Evolutionary conservation across 2,329 filamentous ascomycete genomes (phyloP).

Genomic region (Akanthomyces muscarius): DNA sequence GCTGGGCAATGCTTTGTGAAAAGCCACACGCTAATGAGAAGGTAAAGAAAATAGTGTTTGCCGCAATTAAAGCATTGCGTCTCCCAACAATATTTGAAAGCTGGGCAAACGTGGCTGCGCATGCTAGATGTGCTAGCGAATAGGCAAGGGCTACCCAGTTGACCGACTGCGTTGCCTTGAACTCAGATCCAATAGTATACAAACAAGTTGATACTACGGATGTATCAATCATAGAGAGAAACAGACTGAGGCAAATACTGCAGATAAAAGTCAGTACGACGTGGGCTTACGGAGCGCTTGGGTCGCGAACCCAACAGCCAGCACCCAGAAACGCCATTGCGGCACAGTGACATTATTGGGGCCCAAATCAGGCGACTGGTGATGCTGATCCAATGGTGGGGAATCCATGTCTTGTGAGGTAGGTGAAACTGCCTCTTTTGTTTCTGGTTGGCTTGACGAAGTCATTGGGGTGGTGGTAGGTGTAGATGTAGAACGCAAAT

Average conservation of each 20-base stretch:
- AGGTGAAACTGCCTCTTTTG: not conserved
- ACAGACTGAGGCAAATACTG: slow-evolving; percentile 49
- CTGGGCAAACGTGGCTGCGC: slow-evolving; percentile 51
- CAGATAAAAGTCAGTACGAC: not conserved
- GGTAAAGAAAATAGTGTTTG: slow-evolving; percentile 51
- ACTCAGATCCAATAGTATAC: slow-evolving; percentile 51
- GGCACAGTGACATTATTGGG: not conserved
- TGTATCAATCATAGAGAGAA: slow-evolving; percentile 54
- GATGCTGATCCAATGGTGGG: not conserved
- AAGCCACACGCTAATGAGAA: slow-evolving; percentile 56
- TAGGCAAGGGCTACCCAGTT: slow-evolving; percentile 56
- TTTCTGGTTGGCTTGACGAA: not conserved
- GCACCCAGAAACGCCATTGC: slow-evolving; percentile 12
- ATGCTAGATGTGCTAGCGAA: slow-evolving; percentile 53
- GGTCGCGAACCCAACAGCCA: slow-evolving; percentile 6
- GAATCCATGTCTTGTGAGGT: not conserved
- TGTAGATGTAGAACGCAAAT: not conserved
- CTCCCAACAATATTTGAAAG: slow-evolving; percentile 53
- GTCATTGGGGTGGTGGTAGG: not conserved
- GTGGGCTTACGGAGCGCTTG: not conserved
- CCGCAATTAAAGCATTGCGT: slow-evolving; percentile 45
- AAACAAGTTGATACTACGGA: slow-evolving; percentile 58
- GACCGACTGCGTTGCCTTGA: slow-evolving; percentile 40
- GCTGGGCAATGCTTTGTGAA: slow-evolving; percentile 37
- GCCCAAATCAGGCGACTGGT: not conserved